Evolutionary conservation across 805 yeast species (phyloP).

Genomic region (Candida ortonii): DNA sequence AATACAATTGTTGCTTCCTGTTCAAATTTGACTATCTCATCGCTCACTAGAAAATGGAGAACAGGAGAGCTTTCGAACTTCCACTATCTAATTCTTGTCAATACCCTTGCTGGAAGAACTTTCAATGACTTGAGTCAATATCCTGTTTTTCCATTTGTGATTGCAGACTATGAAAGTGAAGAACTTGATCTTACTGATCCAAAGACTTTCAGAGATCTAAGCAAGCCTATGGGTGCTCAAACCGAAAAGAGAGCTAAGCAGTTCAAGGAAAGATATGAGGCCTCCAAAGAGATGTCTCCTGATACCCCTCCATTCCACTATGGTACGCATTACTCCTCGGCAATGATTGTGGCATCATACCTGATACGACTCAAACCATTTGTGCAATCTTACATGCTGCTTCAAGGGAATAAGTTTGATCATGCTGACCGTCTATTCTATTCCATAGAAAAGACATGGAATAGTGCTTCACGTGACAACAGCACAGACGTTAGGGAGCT

Average conservation of each 20-base stretch:
- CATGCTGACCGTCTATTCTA: conserved; percentile 81
- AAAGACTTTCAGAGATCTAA: conserved; percentile 63
- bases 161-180: conserved; percentile 76
- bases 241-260: conserved; percentile 52
- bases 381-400: conserved; percentile 69
- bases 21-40: conserved; percentile 30
- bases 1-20: conserved; percentile 36
- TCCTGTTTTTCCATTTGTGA: conserved; percentile 90
- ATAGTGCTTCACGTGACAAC: conserved; percentile 71
- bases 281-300: conserved; percentile 57
- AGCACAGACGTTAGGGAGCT: conserved; percentile 87
- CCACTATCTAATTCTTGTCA: conserved; percentile 73
- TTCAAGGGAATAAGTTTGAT: conserved; percentile 88
- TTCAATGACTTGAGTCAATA: conserved; percentile 87
- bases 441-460: conserved; percentile 77
- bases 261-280: conserved; percentile 71
- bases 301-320: conserved; percentile 75
- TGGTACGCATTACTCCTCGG: conserved; percentile 91
- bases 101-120: conserved; percentile 84
- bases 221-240: conserved; percentile 94
- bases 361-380: conserved; percentile 76
- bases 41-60: conserved; percentile 70
- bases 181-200: conserved; percentile 64
- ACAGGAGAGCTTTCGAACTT: conserved; percentile 79
- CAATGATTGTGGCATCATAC: conserved; percentile 86